Evolutionary conservation across 2,329 filamentous ascomycete genomes (phyloP).

Genomic region (Talaromyces atroroseus): DNA sequence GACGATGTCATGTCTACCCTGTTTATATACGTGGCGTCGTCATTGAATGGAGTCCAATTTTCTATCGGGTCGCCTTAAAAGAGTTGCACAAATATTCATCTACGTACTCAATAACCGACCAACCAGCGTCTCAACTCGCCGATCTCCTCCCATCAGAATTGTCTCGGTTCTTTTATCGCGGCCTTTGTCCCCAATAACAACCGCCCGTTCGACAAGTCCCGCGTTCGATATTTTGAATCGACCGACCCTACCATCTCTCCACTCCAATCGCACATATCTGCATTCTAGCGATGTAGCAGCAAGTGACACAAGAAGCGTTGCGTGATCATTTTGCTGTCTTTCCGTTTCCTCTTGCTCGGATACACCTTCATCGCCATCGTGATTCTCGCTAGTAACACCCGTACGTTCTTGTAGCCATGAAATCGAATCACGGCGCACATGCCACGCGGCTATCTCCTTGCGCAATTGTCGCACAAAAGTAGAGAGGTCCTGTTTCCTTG

Average conservation of each 20-base stretch:
- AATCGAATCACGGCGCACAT: constrained; percentile 35
- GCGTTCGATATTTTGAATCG: constrained; percentile 38
- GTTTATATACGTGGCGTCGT: too few species aligned
- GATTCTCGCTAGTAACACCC: constrained; percentile 19
- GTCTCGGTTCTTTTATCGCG: constrained; percentile 34
- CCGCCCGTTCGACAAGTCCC: constrained; percentile 37
- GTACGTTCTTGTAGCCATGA: constrained; percentile 29
- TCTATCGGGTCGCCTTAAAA: not conserved
- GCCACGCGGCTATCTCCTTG: constrained; percentile 38
- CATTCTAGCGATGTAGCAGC: constrained; percentile 33
- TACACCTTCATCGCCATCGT: constrained; percentile 7
- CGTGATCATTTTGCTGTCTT: not conserved
- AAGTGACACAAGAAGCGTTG: constrained; percentile 32
- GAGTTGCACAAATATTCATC: not conserved
- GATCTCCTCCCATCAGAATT: constrained; percentile 29
- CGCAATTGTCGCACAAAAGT: constrained; percentile 35
- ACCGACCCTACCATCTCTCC: constrained; percentile 40
- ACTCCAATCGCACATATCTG: constrained; percentile 39
- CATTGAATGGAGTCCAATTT: too few species aligned
- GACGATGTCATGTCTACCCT: not conserved
- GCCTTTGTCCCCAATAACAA: constrained; percentile 37
- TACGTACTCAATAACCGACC: constrained; percentile 21
- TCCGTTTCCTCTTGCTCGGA: not conserved
- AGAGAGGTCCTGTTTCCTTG: constrained; percentile 31
- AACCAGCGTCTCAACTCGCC: constrained; percentile 31